Evolutionary conservation across 768 basidiomycete genomes (phyloP), one percentile per base, ranked within the genome.

Genomic region (Cystoderma amianthinum): DNA sequence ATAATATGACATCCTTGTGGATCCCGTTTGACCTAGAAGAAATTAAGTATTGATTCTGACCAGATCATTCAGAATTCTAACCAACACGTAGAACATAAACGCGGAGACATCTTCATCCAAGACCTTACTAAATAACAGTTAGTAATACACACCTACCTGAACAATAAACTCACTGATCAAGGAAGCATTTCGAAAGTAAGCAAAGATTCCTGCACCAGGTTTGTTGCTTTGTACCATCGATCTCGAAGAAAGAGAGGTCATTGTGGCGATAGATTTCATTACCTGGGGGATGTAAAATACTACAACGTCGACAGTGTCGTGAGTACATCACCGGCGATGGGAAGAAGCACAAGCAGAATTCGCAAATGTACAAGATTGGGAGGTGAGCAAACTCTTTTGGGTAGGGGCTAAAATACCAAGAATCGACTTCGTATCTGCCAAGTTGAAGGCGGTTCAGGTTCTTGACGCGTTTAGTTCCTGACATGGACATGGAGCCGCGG

Each of bases 341-440:
- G 64, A 82, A 97, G 69, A 86, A 99, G 24, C 82, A 84, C 35
- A 98, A 76, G 60, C 96, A 99, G 71, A 96, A 96, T 65, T 99
- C 95, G 82, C 96, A 99, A 58, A 99, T 82, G 72, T 94, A 98
- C 33, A 99, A 75, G 47, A 94, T 69, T n/a, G 94, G 92, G 20
- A 95, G 79, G 62, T 98, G 89, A 34, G 96, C 92, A 67, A 90
- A 98, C 66, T 98, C 96, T 65, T 90, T 86, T 10, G 96, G 96
- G 67, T 98, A 99, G 17, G 96, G 96, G 54, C 89, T 93, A 72
- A 98, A 98, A 64, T 99, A 99, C 96, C 96, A 99, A n/a, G 96
- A 85, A 53, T 99, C 96, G 51, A 99, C 90, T 65, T 96, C 91
- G 68, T 96, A 85, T 59, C 78, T 81, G 43, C 96, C 96, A 46